Percentiles rank a stretch among this genome's conserved stretches.
Conservation (phyloP, 305 asterid genomes). For the Fraxinus sp. region DNA sequence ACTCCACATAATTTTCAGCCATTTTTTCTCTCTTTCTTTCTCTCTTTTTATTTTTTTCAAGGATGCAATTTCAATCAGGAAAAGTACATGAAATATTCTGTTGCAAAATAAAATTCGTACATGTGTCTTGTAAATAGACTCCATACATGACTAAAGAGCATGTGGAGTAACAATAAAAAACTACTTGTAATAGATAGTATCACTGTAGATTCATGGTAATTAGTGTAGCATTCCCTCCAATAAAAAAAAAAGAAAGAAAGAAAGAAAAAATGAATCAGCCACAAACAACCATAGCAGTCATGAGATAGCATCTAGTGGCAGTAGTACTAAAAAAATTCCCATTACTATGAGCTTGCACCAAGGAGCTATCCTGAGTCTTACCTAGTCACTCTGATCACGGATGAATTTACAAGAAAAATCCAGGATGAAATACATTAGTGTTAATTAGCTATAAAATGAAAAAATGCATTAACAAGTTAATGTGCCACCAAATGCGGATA, state of each 20-base stretch:
- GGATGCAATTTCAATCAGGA: background rate
- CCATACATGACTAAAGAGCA: background rate
- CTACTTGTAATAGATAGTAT: background rate
- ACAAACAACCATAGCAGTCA: background rate
- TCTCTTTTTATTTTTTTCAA: background rate
- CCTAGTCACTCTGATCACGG: background rate
- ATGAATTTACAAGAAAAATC: background rate
- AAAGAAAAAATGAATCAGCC: background rate
- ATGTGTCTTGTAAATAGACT: background rate
- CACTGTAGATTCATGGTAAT: background rate
- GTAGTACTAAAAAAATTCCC: background rate
- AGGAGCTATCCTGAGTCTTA: background rate
- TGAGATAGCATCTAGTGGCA: background rate
- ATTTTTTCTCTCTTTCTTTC: background rate
- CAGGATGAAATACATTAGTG: background rate
- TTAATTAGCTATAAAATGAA: background rate
- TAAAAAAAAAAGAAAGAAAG: background rate
- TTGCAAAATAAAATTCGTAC: background rate
- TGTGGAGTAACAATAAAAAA: background rate
- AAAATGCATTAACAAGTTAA: background rate
- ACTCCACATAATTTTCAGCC: background rate
- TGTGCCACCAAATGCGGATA: background rate
- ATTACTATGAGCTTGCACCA: background rate
- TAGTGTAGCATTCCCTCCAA: background rate
- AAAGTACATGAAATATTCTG: background rate